Conservation (phyloP, 371 early-diverging fungal species). For the Sporodiniella umbellata region DNA sequence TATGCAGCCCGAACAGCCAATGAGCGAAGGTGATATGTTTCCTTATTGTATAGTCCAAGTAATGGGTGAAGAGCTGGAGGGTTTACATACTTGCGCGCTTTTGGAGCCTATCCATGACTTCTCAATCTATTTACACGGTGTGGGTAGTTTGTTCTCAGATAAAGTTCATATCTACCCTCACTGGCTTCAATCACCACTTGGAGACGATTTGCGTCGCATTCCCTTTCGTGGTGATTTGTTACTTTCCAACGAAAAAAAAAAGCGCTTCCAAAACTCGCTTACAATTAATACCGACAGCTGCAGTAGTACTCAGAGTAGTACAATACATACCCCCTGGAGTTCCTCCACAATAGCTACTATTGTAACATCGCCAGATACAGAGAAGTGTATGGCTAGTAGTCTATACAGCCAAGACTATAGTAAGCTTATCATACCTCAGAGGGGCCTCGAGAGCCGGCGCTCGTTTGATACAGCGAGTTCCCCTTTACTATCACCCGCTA, state of each 20-base stretch:
- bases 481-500: neutral
- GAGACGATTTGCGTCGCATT: conserved; percentile 5
- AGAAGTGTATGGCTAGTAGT: neutral
- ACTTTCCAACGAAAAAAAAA: neutral
- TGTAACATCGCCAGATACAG: conserved; percentile 13
- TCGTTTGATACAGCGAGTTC: neutral
- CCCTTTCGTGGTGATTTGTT: neutral
- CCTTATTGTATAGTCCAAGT: conserved; percentile 21
- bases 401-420: neutral
- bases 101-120: conserved; percentile 9
- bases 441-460: neutral
- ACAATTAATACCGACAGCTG: neutral
- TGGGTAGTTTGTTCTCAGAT: conserved; percentile 6
- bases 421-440: neutral
- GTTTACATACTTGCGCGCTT: neutral
- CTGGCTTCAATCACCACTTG: conserved; percentile 2
- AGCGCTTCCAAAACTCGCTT: neutral
- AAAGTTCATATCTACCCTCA: conserved; percentile 10
- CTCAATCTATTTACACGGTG: conserved; percentile 17
- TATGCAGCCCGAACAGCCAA: conserved; percentile 1
- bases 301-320: neutral
- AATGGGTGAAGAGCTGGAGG: neutral
- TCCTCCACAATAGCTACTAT: conserved; percentile 15
- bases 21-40: neutral
- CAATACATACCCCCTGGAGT: neutral